Base-by-base conservation (phyloP, 345 rosid genomes). In the Eucalyptus microcorys region DNA sequence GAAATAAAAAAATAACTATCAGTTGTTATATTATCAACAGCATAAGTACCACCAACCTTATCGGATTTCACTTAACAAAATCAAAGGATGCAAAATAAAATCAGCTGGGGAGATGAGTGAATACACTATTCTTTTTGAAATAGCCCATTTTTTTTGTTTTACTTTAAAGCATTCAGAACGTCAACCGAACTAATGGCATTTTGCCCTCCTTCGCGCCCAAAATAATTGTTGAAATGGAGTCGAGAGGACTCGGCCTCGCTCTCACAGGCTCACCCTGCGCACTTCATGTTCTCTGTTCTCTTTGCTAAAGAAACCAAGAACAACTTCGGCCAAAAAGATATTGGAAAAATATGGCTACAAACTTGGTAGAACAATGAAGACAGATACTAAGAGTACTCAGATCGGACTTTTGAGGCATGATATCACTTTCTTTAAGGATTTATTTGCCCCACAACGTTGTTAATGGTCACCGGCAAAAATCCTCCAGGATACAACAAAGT, bases 121-220 rank as follows among this genome's bases (percentile, higher is more conserved):
- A n/a, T n/a, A n/a, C 0, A 14, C 37, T 64, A n/a, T 64, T 64
- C 37, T 14, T 64, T 32, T 64, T n/a, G 0, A 30, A 64, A 64
- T 1, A 14, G 10, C 37, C 71, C 37, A 0, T 55, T 64, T 11
- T 14, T 59, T 4, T 14, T 64, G 4, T 7, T 64, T 30, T 0
- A 15, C 9, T 14, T 30, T 14, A 0, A 61, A 61, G 71, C 5
- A 14, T 68, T 16, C 19, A 32, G 42, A 42, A 32, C 6, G 42
- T 32, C 45, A 71, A 71, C 83, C 45, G 45, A 71, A 71, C 12
- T 71, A 71, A 71, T 27, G 83, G 83, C 47, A 37, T 37, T 37
- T 71, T 19, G 45, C 45, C 81, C 45, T 71, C 40, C 27, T 37
- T 71, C 45, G 81, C 45, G 81, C 45, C 14, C 26, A 71, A 71